These are phyloP conservation scores for Rosa chinensis DNA, from an alignment of 306 rosid genomes.

Conservation along the genomic window DNA sequence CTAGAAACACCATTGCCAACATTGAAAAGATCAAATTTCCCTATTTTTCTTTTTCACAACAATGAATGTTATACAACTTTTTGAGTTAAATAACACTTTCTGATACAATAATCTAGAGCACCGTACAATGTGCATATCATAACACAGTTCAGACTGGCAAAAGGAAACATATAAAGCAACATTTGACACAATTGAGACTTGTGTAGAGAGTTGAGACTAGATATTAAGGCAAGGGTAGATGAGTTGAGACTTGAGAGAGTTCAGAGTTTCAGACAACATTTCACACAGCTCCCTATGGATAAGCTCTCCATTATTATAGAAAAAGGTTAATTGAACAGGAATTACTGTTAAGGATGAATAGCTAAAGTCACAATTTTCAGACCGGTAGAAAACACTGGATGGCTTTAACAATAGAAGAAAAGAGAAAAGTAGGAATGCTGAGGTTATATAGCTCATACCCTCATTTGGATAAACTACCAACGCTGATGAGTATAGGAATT, in stretches of 20 bases:
- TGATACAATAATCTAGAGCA: neutral
- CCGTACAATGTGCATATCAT: neutral
- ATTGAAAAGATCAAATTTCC: too few relatives aligned
- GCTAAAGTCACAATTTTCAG: neutral
- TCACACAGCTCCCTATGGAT: neutral
- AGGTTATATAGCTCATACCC: neutral
- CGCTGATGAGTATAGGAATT: neutral
- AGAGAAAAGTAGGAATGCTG: neutral
- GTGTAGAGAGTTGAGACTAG: neutral
- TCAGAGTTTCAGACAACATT: neutral
- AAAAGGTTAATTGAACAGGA: neutral
- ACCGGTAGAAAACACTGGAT: neutral
- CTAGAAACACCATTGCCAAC: neutral
- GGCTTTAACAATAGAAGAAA: neutral
- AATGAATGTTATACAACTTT: too few relatives aligned
- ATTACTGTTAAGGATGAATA: neutral
- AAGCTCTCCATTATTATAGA: neutral
- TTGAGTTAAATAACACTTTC: too few relatives aligned
- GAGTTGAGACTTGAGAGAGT: neutral
- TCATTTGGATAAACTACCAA: neutral
- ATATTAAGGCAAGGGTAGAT: neutral
- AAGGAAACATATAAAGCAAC: neutral
- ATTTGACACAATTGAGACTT: too few relatives aligned
- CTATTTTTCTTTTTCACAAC: too few relatives aligned
- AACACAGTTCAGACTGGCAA: neutral